phyloP scores from a whole-genome alignment of 208 protist species.

The Trypanosoma mega region DNA sequence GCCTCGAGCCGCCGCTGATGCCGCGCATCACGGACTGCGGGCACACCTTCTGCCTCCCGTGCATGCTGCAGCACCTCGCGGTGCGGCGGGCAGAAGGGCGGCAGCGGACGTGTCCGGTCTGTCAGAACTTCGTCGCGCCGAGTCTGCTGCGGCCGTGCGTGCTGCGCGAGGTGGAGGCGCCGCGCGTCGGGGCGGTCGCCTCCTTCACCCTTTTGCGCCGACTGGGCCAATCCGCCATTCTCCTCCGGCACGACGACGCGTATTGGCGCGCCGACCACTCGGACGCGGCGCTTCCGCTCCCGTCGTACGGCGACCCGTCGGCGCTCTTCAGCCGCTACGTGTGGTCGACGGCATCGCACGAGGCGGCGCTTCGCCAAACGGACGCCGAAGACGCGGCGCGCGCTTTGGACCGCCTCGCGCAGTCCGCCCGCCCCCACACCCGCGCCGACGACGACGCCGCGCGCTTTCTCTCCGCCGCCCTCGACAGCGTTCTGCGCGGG shows the following conservation, averaged over 20 bases:
- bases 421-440: constrained; percentile 39
- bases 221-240: constrained; percentile 48
- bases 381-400: constrained; percentile 55
- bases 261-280: constrained; percentile 11
- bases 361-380: constrained; percentile 40
- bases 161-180: constrained; percentile 38
- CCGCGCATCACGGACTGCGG: constrained; percentile 87
- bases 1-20: constrained; percentile 61
- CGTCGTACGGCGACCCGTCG: constrained; percentile 46
- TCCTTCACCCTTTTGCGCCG: constrained; percentile 73
- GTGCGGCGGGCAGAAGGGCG: constrained; percentile 38
- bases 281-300: constrained; percentile 34
- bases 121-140: constrained; percentile 46
- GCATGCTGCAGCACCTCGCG: constrained; percentile 71
- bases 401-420: constrained; percentile 40
- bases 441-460: constrained; percentile 55
- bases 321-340: constrained; percentile 73
- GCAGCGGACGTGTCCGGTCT: constrained; percentile 76
- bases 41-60: constrained; percentile 80
- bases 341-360: constrained; percentile 46
- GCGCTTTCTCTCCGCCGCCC: constrained; percentile 39
- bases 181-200: constrained; percentile 25
- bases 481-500: constrained; percentile 15
- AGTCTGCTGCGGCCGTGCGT: constrained; percentile 64
- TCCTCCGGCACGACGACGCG: constrained; percentile 72